Evolutionary conservation across 2,329 filamentous ascomycete genomes (phyloP), one percentile per base, ranked within the genome.

Genomic region (Hansfordia pulvinata): DNA sequence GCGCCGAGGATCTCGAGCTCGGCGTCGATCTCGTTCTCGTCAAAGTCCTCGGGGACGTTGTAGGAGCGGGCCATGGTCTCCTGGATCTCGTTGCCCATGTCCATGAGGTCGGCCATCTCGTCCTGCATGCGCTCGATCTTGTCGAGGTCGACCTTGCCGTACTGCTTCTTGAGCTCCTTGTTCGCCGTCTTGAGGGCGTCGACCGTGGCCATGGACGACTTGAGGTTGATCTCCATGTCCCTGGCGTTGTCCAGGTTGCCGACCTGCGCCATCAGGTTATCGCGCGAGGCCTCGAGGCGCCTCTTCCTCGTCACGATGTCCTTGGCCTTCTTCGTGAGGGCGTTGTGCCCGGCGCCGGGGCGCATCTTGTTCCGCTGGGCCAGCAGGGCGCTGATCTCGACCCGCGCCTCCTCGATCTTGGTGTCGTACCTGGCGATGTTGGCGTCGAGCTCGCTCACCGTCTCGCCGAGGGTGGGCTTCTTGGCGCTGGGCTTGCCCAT

Each of bases 241-340:
- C 81, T 80, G 3, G 88, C 86, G 57, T 94, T 86, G 59, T 96
- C 86, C 86, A 98, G 94, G 59, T 96, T 96, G 86, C 86, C 96
- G 13, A 83, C 83, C 58, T 98, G 90, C 38, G 78, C 70, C 56
- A 93, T 81, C 28, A 96, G 74, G 57, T 96, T 86, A 45, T 94
- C 85, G 38, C 88, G 83, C 56, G 94, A 85, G 4, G 72, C 67
- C 57, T 98, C 90, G 71, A 93, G 93, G 55, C 86, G 78, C 51
- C 93, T 93, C 41, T 88, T 79, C 32, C 85, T 80, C 58, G 93
- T 84, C 3, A 96, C 76, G 8, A 96, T 76, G 45, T 93, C 93
- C 43, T 93, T 76, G 3, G 88, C 88, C 48, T 94, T 94, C 46
- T 92, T 77, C 50, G 90, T 92, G 43, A 98, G 74, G 17, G 88